These are phyloP conservation scores for Aspergillus nomiae DNA, from an alignment of 2,329 filamentous ascomycete species.

Conservation along the genomic window DNA sequence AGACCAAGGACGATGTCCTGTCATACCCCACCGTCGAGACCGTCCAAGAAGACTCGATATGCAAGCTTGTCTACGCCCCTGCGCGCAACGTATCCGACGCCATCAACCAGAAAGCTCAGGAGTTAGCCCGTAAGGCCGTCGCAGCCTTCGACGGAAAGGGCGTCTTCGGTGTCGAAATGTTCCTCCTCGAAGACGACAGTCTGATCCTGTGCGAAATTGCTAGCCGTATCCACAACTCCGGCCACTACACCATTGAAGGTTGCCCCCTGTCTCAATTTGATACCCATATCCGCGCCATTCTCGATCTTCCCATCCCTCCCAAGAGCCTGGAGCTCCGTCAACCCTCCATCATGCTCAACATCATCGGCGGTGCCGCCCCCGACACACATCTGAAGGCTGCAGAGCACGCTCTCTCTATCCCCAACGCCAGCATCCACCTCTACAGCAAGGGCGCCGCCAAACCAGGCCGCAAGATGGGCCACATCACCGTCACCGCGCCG, in stretches of 20 bases:
- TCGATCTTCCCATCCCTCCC: constrained; percentile 65
- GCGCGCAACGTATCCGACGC: constrained; percentile 68
- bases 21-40: constrained; percentile 93
- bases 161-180: constrained; percentile 96
- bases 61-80: constrained; percentile 87
- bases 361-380: constrained; percentile 60
- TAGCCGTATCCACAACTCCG: constrained; percentile 83
- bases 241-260: constrained; percentile 93
- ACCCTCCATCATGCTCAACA: constrained; percentile 58
- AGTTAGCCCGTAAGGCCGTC: constrained; percentile 77
- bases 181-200: constrained; percentile 71
- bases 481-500: constrained; percentile 77
- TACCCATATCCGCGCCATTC: constrained; percentile 82
- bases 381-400: constrained; percentile 63
- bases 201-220: constrained; percentile 87
- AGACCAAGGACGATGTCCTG: constrained; percentile 73
- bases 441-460: constrained; percentile 87
- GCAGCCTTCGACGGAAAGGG: constrained; percentile 81
- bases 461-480: constrained; percentile 90
- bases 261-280: constrained; percentile 90
- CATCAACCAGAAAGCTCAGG: constrained; percentile 67
- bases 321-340: constrained; percentile 49
- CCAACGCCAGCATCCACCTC: constrained; percentile 71
- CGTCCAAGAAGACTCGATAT: constrained; percentile 92
- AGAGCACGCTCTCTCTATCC: constrained; percentile 58